A percentile compares a stretch with the other conserved stretches of the same genome.
Evolutionary conservation across 108 stramenopile genomes (phyloP).

Genomic region (Stephanodiscus triporus): DNA sequence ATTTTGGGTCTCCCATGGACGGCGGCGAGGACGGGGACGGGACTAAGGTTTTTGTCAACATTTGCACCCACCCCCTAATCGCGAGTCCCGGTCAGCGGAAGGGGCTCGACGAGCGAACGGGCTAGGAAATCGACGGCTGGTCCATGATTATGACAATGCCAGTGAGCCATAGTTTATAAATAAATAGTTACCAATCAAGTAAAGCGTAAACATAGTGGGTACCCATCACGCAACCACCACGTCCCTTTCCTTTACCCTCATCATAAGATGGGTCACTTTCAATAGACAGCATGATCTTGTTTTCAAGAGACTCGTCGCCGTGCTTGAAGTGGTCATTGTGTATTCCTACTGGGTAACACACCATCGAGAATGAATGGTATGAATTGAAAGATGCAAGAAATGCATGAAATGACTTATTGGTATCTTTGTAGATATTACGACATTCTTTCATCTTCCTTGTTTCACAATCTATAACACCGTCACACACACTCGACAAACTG

Average conservation of each 20-base stretch:
- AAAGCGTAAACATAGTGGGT: not conserved
- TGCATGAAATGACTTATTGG: not conserved
- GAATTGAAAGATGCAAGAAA: too few relatives aligned
- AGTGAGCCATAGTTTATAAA: too few relatives aligned
- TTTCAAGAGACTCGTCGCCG: not conserved
- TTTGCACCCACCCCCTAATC: slow-evolving; percentile 44
- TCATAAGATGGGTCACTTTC: not conserved
- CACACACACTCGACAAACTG: too few relatives aligned
- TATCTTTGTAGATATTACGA: too few relatives aligned
- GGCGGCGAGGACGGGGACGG: not conserved
- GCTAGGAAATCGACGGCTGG: slow-evolving; percentile 45
- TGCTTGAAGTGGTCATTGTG: slow-evolving; percentile 8
- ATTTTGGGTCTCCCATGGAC: too few relatives aligned
- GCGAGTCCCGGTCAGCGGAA: slow-evolving; percentile 32
- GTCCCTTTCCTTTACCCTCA: not conserved
- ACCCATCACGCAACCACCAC: not conserved
- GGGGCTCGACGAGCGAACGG: slow-evolving; percentile 30
- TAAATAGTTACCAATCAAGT: slow-evolving; percentile 6
- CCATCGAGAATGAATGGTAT: not conserved
- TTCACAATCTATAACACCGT: too few relatives aligned
- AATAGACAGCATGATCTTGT: not conserved
- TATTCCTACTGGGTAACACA: too few relatives aligned
- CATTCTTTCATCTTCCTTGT: too few relatives aligned
- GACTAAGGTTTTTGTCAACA: slow-evolving; percentile 46
- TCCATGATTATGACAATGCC: slow-evolving; percentile 44